Evolutionary conservation across 2,329 filamentous ascomycete genomes (phyloP).

Genomic region (Xylariaceae sp.): DNA sequence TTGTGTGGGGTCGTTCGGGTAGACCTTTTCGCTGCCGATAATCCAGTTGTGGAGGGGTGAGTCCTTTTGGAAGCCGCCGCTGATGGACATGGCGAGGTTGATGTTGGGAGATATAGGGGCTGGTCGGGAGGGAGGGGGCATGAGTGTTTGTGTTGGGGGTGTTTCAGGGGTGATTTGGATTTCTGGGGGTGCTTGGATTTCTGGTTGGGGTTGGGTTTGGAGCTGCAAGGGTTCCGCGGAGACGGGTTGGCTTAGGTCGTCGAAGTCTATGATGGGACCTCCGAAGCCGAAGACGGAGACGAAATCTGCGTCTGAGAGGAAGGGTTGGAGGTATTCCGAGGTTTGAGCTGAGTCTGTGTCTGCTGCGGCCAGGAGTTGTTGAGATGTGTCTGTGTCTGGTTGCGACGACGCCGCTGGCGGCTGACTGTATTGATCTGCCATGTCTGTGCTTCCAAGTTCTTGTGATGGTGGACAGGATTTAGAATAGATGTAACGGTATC

Average conservation of each 20-base stretch:
- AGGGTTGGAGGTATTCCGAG: not conserved
- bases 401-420: not conserved
- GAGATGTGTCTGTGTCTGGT: not conserved
- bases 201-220: not conserved
- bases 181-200: not conserved
- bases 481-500: not conserved
- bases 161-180: no score
- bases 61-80: not conserved
- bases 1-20: not conserved
- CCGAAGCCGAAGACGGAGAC: not conserved
- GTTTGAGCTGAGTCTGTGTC: not conserved
- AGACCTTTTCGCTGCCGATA: not conserved
- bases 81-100: not conserved
- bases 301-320: no score
- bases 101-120: not conserved
- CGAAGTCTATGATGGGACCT: no score
- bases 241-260: no score
- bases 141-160: no score
- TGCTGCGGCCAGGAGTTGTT: not conserved
- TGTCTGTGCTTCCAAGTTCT: not conserved
- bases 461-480: not conserved
- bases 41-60: not conserved
- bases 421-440: not conserved
- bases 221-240: no score
- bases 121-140: not conserved